phyloP scores from a whole-genome alignment of 441 rosid species.

The Theobroma grandiflorum region DNA sequence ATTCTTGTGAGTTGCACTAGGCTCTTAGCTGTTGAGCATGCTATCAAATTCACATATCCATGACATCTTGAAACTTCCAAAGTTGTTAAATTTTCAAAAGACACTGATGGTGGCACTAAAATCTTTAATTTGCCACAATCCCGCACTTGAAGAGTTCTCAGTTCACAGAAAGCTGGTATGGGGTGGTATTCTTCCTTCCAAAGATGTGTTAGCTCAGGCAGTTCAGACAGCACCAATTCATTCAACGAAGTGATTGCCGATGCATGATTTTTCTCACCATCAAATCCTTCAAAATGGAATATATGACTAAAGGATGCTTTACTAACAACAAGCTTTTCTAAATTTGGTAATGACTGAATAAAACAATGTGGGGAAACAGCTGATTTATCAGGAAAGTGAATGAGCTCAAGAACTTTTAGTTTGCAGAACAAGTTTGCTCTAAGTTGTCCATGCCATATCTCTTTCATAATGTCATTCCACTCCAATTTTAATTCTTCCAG shows the following conservation, averaged over 20 bases:
- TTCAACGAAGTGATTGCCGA: neutral
- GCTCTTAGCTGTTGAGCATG: too few species aligned
- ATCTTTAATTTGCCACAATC: neutral
- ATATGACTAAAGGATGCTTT: too few species aligned
- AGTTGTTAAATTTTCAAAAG: too few species aligned
- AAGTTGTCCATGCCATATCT: constrained; percentile 16
- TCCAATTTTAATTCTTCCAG: constrained; percentile 24
- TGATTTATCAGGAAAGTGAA: neutral
- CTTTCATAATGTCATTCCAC: neutral
- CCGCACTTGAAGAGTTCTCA: neutral
- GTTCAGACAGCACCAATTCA: too few species aligned
- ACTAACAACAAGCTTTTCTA: neutral
- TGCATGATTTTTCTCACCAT: neutral
- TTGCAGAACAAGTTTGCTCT: neutral
- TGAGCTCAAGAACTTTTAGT: neutral
- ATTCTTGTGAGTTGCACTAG: too few species aligned
- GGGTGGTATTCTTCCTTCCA: too few species aligned
- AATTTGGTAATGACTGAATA: neutral
- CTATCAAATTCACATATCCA: too few species aligned
- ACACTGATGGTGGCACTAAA: neutral
- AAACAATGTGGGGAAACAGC: constrained; percentile 6
- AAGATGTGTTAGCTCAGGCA: too few species aligned
- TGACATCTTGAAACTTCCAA: too few species aligned
- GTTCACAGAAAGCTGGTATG: too few species aligned
- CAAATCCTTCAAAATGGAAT: neutral